Base-by-base conservation (phyloP, 164 flowering plant genomes). In the Sedum album region DNA sequence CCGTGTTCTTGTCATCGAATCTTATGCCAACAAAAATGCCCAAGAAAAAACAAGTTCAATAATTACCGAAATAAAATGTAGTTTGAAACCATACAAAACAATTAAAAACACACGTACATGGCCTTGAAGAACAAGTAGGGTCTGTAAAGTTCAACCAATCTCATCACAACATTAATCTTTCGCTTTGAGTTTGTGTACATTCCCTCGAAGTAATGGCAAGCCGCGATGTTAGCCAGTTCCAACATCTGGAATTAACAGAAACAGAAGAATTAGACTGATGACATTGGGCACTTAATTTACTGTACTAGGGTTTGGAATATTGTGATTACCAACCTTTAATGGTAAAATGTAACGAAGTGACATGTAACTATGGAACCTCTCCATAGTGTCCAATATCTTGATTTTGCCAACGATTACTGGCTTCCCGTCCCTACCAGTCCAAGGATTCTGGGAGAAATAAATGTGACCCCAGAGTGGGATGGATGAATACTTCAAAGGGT, bases 111-210 rank as follows among this genome's bases (percentile, higher is more conserved):
- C n/a, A 71, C 88, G 0, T 79, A 88, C 90, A 72, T 44, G 57
- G 85, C 89, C 60, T 73, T 66, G 74, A 83, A 85, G 79, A 82
- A 79, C 70, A 80, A 66, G 70, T 85, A 87, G 10, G 93, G 90
- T 31, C 70, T 48, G 66, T 83, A 86, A 2, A 88, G 80, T 1
- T 83, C 84, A 9, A 75, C 78, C 62, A 84, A 36, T 23, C 79
- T 77, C 76, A 79, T 70, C 25, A 79, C 79, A 7, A 72, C 41
- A 0, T 76, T 79, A 69, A 82, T 76, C 74, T 81, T 80, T 31
- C 78, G 67, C 31, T 67, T 74, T 9, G 79, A 76, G 35, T 81
- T 73, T 5, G 23, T 62, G 49, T 75, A 82, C 13, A 8, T 23
- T 0, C 53, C 70, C 10, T 70, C 66, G 30, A 76, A 75, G 65